Evolutionary conservation across 805 yeast species (phyloP).

Genomic region (Candida sphagnicola): DNA sequence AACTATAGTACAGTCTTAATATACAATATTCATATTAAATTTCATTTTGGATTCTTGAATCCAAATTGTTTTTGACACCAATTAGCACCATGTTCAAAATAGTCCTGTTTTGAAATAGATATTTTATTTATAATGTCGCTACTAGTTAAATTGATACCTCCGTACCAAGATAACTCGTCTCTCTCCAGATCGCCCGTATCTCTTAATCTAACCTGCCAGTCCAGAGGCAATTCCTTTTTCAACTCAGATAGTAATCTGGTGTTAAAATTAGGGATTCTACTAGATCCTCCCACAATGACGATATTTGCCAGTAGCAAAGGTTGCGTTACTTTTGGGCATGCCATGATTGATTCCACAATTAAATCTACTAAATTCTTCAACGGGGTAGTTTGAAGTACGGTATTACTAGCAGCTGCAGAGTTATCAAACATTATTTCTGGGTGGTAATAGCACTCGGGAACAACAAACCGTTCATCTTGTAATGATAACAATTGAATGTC

Average conservation of each 20-base stretch:
- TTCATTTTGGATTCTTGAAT: conserved; percentile 22
- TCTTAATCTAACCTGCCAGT: conserved; percentile 56
- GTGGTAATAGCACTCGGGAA: conserved; percentile 83
- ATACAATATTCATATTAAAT: too few species aligned
- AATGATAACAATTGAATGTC: conserved; percentile 65
- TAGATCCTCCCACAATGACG: conserved; percentile 77
- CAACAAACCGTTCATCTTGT: conserved; percentile 80
- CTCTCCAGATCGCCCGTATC: conserved; percentile 6
- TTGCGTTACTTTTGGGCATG: conserved; percentile 67
- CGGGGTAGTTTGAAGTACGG: conserved; percentile 42
- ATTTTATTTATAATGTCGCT: conserved; percentile 46
- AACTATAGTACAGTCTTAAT: neutral
- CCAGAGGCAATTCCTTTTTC: conserved; percentile 64
- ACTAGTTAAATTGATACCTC: conserved; percentile 29
- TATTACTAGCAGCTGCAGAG: conserved; percentile 17
- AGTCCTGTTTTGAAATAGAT: conserved; percentile 72
- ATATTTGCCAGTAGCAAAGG: conserved; percentile 81
- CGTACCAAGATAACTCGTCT: conserved; percentile 34
- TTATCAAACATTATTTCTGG: conserved; percentile 61
- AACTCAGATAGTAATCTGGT: conserved; percentile 59
- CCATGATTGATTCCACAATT: conserved; percentile 61
- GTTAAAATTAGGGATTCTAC: conserved; percentile 64
- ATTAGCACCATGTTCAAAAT: conserved; percentile 76
- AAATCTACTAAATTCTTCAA: conserved; percentile 74
- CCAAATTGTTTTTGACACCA: conserved; percentile 53